Evolutionary conservation across 148 eudicot genomes (phyloP), one percentile per base, ranked within the genome.

Genomic region (Nepenthes mirabilis): DNA sequence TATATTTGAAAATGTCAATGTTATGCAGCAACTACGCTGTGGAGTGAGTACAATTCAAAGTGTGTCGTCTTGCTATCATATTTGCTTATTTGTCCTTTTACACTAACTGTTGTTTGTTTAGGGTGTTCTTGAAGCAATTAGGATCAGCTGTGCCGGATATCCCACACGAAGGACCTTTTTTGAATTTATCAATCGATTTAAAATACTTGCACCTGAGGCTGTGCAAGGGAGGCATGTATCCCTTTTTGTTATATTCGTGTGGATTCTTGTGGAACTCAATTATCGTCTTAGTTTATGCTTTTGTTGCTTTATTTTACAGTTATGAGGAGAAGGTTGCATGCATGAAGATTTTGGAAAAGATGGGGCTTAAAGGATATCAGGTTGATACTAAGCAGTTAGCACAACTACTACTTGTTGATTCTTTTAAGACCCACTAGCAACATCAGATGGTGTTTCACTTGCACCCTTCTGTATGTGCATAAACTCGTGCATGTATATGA

Each of bases 101-200:
- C 58, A 35, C 53, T 71, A 62, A 66, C 51, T 60, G 68, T 75
- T 61, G 4, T 77, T 49, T 64, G 69, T 77, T 63, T 70, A 93
- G 99, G 99, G 99, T 79, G 99, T 93, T 74, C 82, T 93, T 57
- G 96, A 93, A 78, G 99, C 96, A 70, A 93, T 93, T 68, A 86
- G 95, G 73, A 88, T 93, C 56, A 93, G 99, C 72, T 82, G 88
- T 72, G 91, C 99, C 59, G 99, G 99, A 57, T 93, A 88, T 75
- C 99, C 99, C 14, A 88, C 99, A 60, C 83, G 85, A 36, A 82
- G 83, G 77, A 74, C 85, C 36, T 93, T 93, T 79, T 84, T 66
- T 59, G 96, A 88, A 59, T 93, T 93, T 67, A 72, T 86, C 40
- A 75, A 65, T 68, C 88, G 99, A 34, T 93, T 93, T 63, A 74